These are phyloP conservation scores for Beta vulgaris DNA, from an alignment of 148 eudicot genomes.

Conservation along the genomic window DNA sequence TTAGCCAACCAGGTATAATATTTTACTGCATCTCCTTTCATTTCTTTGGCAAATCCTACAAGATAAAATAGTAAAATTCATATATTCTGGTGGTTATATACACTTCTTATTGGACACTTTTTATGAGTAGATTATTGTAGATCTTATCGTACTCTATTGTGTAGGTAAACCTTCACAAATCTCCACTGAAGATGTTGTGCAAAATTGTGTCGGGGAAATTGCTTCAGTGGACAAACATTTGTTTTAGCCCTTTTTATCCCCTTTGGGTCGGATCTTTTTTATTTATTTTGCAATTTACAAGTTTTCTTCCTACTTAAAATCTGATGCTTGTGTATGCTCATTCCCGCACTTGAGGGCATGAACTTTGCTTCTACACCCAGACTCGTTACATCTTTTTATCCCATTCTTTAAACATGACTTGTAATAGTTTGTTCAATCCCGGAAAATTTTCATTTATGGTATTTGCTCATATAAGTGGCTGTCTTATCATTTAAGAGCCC, in stretches of 20 bases:
- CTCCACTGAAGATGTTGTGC: neutral
- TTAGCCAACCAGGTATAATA: constrained; percentile 83
- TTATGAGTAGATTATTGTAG: neutral
- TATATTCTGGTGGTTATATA: neutral
- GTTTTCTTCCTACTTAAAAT: neutral
- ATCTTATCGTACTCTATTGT: too few species aligned
- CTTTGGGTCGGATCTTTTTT: too few species aligned
- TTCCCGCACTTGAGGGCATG: neutral
- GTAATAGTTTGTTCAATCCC: neutral
- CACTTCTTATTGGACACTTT: neutral
- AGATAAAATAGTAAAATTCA: neutral
- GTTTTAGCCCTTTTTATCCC: too few species aligned
- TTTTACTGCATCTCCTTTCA: neutral
- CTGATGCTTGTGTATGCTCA: neutral
- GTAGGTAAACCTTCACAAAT: neutral
- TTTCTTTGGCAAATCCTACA: neutral
- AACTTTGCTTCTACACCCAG: neutral
- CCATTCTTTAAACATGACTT: neutral
- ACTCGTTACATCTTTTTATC: neutral
- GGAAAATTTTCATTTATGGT: neutral
- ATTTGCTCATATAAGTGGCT: neutral
- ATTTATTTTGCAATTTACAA: too few species aligned
- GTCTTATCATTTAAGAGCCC: neutral
- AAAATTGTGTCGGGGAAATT: neutral
- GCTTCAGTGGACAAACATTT: too few species aligned